Conservation (phyloP, 2,329 filamentous ascomycete genomes). For the Nectriaceae sp. region DNA sequence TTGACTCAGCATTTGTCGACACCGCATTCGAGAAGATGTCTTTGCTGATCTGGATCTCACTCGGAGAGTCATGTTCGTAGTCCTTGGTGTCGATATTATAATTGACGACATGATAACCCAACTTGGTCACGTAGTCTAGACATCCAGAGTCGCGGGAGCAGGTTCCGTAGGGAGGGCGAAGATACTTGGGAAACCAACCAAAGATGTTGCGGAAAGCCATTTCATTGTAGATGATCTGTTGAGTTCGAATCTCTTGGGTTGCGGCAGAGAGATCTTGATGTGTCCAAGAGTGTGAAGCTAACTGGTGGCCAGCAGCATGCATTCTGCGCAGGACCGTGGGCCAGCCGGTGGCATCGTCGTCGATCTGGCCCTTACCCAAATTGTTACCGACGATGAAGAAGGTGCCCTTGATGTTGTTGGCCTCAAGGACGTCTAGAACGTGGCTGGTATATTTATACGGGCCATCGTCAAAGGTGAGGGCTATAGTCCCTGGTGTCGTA, state of each 20-base stretch:
- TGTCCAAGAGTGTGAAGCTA: slow-evolving; percentile 47
- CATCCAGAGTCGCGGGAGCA: slow-evolving; percentile 41
- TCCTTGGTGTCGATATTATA: slow-evolving; percentile 63
- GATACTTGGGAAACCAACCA: slow-evolving; percentile 42
- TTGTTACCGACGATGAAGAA: slow-evolving; percentile 46
- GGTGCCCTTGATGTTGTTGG: slow-evolving; percentile 36
- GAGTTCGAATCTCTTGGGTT: slow-evolving; percentile 30
- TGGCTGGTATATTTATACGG: slow-evolving; percentile 42
- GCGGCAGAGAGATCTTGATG: slow-evolving; percentile 42
- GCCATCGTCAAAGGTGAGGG: slow-evolving; percentile 49
- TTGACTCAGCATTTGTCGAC: slow-evolving; percentile 30
- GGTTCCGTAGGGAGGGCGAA: slow-evolving; percentile 45
- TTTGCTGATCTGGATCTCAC: slow-evolving; percentile 50
- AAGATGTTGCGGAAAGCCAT: slow-evolving; percentile 43
- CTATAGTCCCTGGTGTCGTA: slow-evolving; percentile 35
- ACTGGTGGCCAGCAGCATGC: slow-evolving; percentile 43
- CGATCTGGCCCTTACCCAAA: slow-evolving; percentile 40
- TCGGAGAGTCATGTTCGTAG: slow-evolving; percentile 52
- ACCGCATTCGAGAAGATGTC: slow-evolving; percentile 33
- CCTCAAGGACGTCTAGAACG: slow-evolving; percentile 39
- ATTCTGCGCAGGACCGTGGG: slow-evolving; percentile 40
- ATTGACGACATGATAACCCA: slow-evolving; percentile 58
- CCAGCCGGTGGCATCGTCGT: slow-evolving; percentile 36
- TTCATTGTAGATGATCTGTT: slow-evolving; percentile 46
- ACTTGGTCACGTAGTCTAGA: slow-evolving; percentile 32